Base-by-base conservation (phyloP, 1,139 yeast species). In the Kodamaea plutei region DNA sequence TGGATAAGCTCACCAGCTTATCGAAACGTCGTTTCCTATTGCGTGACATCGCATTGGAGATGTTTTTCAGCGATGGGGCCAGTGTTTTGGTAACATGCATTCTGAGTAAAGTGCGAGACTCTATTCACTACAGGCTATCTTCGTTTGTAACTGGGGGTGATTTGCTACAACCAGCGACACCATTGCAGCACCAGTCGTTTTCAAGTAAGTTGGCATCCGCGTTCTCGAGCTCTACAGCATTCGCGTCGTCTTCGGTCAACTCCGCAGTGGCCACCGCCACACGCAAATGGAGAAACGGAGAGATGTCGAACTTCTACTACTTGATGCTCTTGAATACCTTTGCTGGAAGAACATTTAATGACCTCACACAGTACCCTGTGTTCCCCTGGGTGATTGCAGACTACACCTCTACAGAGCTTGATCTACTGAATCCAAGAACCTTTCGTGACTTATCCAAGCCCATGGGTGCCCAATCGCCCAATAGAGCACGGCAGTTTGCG, bases 351-450 rank as follows among this genome's bases (percentile, higher is more conserved):
- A 84, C 95, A 0, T 84, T 79, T 52, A 85, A 85, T 53, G 95
- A 85, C 50, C 56, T 85, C 34, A 84, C 95, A 0, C 96, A 85
- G 43, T 85, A 85, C 48, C 95, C 95, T 0, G 83, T 85, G 1
- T 85, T 85, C 43, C 96, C 96, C 0, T 85, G 95, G 94, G 84
- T 85, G 0, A 69, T 85, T 37, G 79, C 93, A 0, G 94, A 85
- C 50, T 84, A 85, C 48, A 66, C 74, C 1, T 80, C 89, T 42
- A 76, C 73, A 2, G 66, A 56, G 5, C 58, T 85, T 12, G 88
- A 85, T 50, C 58, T 85, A 20, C 52, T 60, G 3, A 61, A 83
- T 43, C 79, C 84, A 0, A 59, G 61, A 9, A 61, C 79, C 0
- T 85, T 72, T 47, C 63, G 96, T 41, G 94, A 85, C 48, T 60